These are phyloP conservation scores for Saccharata proteae DNA, from an alignment of 2,329 filamentous ascomycete genomes.

Conservation along the genomic window DNA sequence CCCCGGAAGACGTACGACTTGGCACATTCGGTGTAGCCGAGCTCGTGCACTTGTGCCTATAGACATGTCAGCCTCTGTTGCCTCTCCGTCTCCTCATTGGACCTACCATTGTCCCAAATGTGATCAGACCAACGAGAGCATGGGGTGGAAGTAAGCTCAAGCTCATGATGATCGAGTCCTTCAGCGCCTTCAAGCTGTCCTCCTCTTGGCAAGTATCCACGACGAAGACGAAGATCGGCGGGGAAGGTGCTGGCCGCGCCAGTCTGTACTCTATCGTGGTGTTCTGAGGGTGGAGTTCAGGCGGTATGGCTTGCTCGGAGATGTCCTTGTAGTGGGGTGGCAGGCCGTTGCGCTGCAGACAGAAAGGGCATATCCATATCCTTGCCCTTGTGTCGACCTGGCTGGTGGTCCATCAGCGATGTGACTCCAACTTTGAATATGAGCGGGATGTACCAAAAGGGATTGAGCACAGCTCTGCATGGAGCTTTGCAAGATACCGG, in stretches of 20 bases:
- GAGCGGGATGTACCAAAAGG: slow-evolving; percentile 65
- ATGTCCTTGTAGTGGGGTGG: slow-evolving; percentile 87
- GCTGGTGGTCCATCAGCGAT: slow-evolving; percentile 31
- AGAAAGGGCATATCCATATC: slow-evolving; percentile 85
- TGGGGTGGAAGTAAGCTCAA: slow-evolving; percentile 71
- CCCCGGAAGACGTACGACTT: slow-evolving; percentile 98
- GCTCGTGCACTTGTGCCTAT: slow-evolving; percentile 88
- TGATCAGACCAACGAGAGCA: slow-evolving; percentile 71
- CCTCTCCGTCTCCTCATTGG: too few species aligned
- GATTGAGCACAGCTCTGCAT: slow-evolving; percentile 90
- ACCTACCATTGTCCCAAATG: slow-evolving; percentile 81
- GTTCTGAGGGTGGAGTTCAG: slow-evolving; percentile 68
- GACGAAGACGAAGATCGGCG: slow-evolving; percentile 77
- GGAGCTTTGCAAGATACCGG: slow-evolving; percentile 94
- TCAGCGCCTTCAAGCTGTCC: slow-evolving; percentile 69
- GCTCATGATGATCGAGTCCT: slow-evolving; percentile 79
- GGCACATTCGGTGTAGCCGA: slow-evolving; percentile 94
- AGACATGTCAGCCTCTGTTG: not conserved
- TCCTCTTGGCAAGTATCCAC: slow-evolving; percentile 85
- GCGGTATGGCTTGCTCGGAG: slow-evolving; percentile 67
- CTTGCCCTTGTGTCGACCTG: slow-evolving; percentile 74
- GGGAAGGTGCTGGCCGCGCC: slow-evolving; percentile 68
- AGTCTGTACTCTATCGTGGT: slow-evolving; percentile 86
- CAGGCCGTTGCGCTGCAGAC: slow-evolving; percentile 68
- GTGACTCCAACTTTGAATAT: slow-evolving; percentile 13